Evolutionary conservation across 2,329 filamentous ascomycete species (phyloP), one percentile per base, ranked within the genome.

Genomic region (Metarhizium humberi): DNA sequence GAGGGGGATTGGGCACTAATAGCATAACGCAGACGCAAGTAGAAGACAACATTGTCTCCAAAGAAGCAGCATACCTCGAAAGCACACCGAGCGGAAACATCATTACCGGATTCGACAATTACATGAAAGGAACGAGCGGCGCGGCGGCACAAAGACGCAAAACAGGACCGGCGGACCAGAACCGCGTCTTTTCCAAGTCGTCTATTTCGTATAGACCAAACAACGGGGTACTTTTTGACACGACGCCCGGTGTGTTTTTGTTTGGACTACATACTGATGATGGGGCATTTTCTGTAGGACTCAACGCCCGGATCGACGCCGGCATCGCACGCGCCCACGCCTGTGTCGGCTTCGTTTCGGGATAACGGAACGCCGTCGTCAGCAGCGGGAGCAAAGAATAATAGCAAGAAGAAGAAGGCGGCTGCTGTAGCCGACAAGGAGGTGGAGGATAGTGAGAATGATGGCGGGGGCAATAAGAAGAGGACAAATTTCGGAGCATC

Each of bases 101-200:
- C 67, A 92, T 99, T 69, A 91, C 89, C 51, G 94, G 94, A 25
- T 99, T 99, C 71, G 94, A 99, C 71, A 95, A 91, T 68, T 99
- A 97, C 74, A 95, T 96, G 77, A 99, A 99, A 72, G 92, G 90
- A 54, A 81, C 80, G 18, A 80, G 82, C 8, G 81, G 83, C n/a
- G 76, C 78, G 2, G 79, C 79, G 4, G 78, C 84, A 11, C 78
- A 82, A 61, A 77, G 87, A 66, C 81, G 85, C 64, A 82, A 87
- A 69, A 78, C 80, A 29, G 80, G 81, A 5, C 75, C 86, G 51
- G 78, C 78, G 58, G 88, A 92, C 53, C 79, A 81, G 62, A 88
- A 90, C 67, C 78, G 87, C 59, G 86, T 92, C 54, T 92, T 92
- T 69, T 82, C 84, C 56, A 73, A 78, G 61, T 82, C 81, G 18